Evolutionary conservation across 805 yeast species (phyloP).

Genomic region (Kuraishia molischiana): DNA sequence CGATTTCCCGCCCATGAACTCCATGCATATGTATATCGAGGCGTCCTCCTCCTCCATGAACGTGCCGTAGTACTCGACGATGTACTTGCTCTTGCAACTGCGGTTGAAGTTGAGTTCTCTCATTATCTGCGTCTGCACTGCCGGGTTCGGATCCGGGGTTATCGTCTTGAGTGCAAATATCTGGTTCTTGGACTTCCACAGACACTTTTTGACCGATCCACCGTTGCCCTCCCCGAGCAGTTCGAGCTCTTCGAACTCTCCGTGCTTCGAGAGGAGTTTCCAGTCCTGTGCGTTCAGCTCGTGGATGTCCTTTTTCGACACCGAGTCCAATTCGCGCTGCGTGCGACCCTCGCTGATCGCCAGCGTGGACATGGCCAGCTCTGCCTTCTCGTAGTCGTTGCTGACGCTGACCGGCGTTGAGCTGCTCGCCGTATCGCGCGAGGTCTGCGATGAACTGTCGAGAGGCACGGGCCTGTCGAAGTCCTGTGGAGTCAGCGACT

Average conservation of each 20-base stretch:
- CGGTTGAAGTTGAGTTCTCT: slow-evolving; percentile 87
- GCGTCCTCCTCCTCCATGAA: slow-evolving; percentile 69
- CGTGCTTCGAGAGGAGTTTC: slow-evolving; percentile 48
- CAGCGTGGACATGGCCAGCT: neutral
- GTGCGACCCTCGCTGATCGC: neutral
- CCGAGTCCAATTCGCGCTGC: neutral
- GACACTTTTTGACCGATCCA: slow-evolving; percentile 81
- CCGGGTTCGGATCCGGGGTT: slow-evolving; percentile 72
- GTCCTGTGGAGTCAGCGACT: too few species aligned
- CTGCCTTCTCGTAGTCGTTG: neutral
- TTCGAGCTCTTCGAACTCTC: slow-evolving; percentile 58
- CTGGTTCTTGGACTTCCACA: slow-evolving; percentile 42
- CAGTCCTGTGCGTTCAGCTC: slow-evolving; percentile 68
- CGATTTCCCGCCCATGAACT: slow-evolving; percentile 90
- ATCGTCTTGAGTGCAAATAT: slow-evolving; percentile 80
- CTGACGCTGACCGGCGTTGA: neutral
- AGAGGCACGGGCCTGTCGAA: neutral
- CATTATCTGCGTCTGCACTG: slow-evolving; percentile 79
- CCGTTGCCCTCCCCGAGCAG: slow-evolving; percentile 92
- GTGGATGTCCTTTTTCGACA: slow-evolving; percentile 26
- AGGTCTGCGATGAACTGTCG: neutral
- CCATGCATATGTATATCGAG: slow-evolving; percentile 92
- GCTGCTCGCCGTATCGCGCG: neutral
- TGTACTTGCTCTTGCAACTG: slow-evolving; percentile 71
- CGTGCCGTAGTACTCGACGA: slow-evolving; percentile 90